Evolutionary conservation across 2,329 filamentous ascomycete genomes (phyloP), one percentile per base, ranked within the genome.

Genomic region (Rhinocladiella similis): DNA sequence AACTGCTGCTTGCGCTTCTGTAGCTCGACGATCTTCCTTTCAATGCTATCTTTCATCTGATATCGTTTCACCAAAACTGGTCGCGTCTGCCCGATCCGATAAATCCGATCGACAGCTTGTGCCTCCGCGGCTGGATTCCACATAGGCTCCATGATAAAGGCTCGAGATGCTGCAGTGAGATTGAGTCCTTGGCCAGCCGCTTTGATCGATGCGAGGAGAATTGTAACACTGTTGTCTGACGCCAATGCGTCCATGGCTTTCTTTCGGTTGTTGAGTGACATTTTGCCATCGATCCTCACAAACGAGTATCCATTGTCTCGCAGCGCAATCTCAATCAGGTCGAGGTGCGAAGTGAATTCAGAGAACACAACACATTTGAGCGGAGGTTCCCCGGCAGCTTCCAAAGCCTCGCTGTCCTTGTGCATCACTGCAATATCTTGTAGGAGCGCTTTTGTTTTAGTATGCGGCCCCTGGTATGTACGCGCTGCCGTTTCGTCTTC

Each of bases 71-170:
- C 95, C n/a, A 83, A 83, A 0, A 99, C 94, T 12, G 87, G 83
- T n/a, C 94, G 82, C 66, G 84, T 94, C 77, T 99, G 94, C 0
- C 94, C 92, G 1, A 97, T 78, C 16, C 92, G 86, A 71, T 96
- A 92, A 5, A 99, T 90, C 27, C 94, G 90, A 70, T 97, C 94
- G 6, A 97, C 83, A 1, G 94, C 94, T 74, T 99, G 94, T 4
- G 91, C 90, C 72, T 99, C 93, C 0, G 92, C 91, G 0, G 91
- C 92, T 0, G 94, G 94, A 68, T 99, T 99, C 77, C 93, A 99
- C 69, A 97, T 92, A 4, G 94, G 94, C 71, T 99, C 94, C 93
- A 99, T 97, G 66, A 97, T 89, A 70, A 94, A 97, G 13, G 95
- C 93, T 53, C 84, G 88, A 69, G 86, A 94, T 29, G 88, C 93